Base-by-base conservation (phyloP, 352 stramenopile species). In the Pythium insidiosum region DNA sequence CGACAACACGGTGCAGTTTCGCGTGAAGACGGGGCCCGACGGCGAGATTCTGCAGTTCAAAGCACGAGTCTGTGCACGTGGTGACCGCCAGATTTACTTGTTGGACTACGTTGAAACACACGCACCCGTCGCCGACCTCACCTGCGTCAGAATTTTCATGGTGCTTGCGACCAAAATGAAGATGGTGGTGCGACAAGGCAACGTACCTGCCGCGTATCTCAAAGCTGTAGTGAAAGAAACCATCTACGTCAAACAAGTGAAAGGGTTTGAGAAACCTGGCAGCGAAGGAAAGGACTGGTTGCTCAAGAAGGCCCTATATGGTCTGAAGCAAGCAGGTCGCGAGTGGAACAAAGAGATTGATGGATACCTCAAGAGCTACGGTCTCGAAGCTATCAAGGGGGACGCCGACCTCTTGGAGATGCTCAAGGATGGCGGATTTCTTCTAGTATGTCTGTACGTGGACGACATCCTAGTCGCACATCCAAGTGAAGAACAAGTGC, bases 391-490 rank as follows among this genome's bases (percentile, higher is more conserved):
- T 30, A 50, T 36, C 5, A 20, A 23, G 11, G 44, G 16, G 2
- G 55, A 69, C 33, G 12, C 47, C 13, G 66, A 56, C n/a, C 28
- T 66, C 2, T 63, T 50, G 23, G 45, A 43, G n/a, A 47, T 28
- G 34, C 11, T 19, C 6, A 22, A 35, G 9, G 24, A 43, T 16
- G 37, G 40, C 4, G 16, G 30, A 2, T 29, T 62, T 0, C 44
- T 63, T 11, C 23, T 72, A 11, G 28, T 63, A 16, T 50, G 58
- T 7, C 20, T 65, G 1, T 65, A 68, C 16, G 50, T 68, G 6
- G 62, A 65, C 37, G 62, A 68, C n/a, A 46, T 33, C 9, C 28
- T 33, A 13, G 28, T 33, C 15, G 28, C 28, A 9, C 28, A 33
- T 15, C 9, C 9, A 15, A 15, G 15, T 15, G 28, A 33, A 33